Percentiles rank a stretch among this genome's conserved stretches.
These are phyloP conservation scores for Trichoderma reesei DNA, from an alignment of 495 filamentous ascomycete species.

Conservation along the genomic window DNA sequence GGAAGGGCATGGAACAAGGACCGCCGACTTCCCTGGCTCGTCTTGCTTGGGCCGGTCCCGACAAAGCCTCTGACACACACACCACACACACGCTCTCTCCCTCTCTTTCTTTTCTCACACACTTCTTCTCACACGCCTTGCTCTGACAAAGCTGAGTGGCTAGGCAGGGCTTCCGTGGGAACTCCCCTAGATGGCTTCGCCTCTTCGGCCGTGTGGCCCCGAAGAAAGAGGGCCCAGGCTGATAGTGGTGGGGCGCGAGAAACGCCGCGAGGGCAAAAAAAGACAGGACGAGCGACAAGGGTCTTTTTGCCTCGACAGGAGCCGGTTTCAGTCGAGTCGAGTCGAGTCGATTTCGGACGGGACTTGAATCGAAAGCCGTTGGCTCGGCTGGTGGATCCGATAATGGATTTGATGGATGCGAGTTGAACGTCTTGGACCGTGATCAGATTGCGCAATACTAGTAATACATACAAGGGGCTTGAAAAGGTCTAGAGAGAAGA, in stretches of 20 bases:
- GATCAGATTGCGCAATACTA: constrained; percentile 5
- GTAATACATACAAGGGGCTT: too few relatives aligned
- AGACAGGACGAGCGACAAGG: too few relatives aligned
- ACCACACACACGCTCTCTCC: neutral
- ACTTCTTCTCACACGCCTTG: too few relatives aligned
- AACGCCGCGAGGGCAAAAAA: too few relatives aligned
- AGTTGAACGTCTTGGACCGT: neutral
- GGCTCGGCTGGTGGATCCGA: constrained; percentile 4
- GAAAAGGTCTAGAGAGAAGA: too few relatives aligned
- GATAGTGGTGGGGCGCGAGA: constrained; percentile 1
- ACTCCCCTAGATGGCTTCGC: neutral
- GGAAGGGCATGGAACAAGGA: too few relatives aligned
- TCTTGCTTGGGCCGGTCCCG: too few relatives aligned
- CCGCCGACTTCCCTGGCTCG: neutral
- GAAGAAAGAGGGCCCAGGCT: neutral
- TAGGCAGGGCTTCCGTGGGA: neutral
- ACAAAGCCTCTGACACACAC: constrained; percentile 8
- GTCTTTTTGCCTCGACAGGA: constrained; percentile 1
- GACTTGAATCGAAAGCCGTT: too few relatives aligned
- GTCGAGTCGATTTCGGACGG: too few relatives aligned
- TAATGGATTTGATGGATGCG: neutral
- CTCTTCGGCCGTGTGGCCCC: neutral
- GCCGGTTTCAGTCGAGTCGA: too few relatives aligned
- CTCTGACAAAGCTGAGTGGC: neutral
- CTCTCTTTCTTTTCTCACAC: too few relatives aligned